Base-by-base conservation (phyloP, 176 grass and related monocot species). In the Oryza rufipogon region DNA sequence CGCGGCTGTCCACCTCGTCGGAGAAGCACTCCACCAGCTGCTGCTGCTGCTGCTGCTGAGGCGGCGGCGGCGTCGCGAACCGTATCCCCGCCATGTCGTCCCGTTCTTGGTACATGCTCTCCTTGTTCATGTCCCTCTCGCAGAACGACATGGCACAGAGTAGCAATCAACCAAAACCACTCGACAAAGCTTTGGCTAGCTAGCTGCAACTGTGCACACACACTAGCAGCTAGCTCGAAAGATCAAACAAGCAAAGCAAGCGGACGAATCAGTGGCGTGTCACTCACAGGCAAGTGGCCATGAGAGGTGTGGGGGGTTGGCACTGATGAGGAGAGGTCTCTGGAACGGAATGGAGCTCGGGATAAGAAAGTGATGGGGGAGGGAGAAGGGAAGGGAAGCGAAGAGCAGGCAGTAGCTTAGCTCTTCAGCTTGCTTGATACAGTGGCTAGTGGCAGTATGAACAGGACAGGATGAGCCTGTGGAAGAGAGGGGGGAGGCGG, bases 1-100 rank as follows among this genome's bases (percentile, higher is more conserved):
- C 84, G 28, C 86, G 83, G 90, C 89, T 91, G 64, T 96, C 93
- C 60, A 90, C 89, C 52, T 96, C 97, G 20, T 98, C 92, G 9
- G 91, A 95, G 79, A 92, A 85, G 70, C 91, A 90, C 79, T 89
- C 87, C 56, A 90, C 82, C 51, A 90, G 91, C 32, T 42, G 88
- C 66, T 69, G 48, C 48, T 60, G 64, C 56, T 4, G 28, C 28
- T 30, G 30, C 30, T 32, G 30, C 3, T 32, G 30, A 32, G 28
- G 66, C 80, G 63, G 86, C 61, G 82, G 52, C 36, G 90, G 68
- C 70, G 92, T 75, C 32, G 78, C 22, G 74, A 91, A 87, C 42
- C 73, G 70, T 13, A 76, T 16, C 70, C 26, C 74, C 38, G 61
- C 44, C 63, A 54, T 64, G 80, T 91, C 91, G 63, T 88, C 80